Base-by-base conservation (phyloP, 192 early-diverging fungal species). In the Coemansia sp. region DNA sequence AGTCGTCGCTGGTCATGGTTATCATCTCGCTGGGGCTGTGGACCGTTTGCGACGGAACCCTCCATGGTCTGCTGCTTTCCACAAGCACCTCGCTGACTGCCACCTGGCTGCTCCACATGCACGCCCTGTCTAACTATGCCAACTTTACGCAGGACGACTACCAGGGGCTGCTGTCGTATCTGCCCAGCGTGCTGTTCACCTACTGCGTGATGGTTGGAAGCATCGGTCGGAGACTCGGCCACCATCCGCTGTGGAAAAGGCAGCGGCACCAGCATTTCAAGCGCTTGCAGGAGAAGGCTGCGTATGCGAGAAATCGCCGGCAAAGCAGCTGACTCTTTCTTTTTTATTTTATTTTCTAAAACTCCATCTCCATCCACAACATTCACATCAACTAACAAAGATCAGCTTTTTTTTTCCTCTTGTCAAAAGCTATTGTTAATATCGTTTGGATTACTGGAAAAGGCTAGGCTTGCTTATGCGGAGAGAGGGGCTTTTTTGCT, bases 21-120 rank as follows among this genome's bases (percentile, higher is more conserved):
- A 82, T 82, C 50, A 82, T 82, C 20, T 70, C 79, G 59, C 64
- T 77, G 65, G 79, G 79, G 0, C 50, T 82, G 71, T 82, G 79
- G 79, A 77, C 75, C 1, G 68, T 82, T 43, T 82, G 79, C 46
- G 79, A 82, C 55, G 75, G 79, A 37, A 67, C 79, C 20, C 41
- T 82, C n/a, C 79, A 77, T 58, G 79, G 79, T 3, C 56, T 76
- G 53, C 58, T 82, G 49, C 48, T 82, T 13, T 76, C 79, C 8
- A 60, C 68, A 39, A 68, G 50, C 48, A 64, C 69, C 10, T 45
- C 79, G 46, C 57, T 82, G 56, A 64, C 61, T 54, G 68, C 74
- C 14, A 77, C 79, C 0, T 77, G 74, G 79, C 59, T 77, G 25
- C 71, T 82, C 49, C 61, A 46, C 13, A 71, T 76, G 53, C 79